Percentiles rank a stretch among this genome's conserved stretches.
These are phyloP conservation scores for Ustulina deusta DNA, from an alignment of 2,329 filamentous ascomycete genomes.

Conservation along the genomic window DNA sequence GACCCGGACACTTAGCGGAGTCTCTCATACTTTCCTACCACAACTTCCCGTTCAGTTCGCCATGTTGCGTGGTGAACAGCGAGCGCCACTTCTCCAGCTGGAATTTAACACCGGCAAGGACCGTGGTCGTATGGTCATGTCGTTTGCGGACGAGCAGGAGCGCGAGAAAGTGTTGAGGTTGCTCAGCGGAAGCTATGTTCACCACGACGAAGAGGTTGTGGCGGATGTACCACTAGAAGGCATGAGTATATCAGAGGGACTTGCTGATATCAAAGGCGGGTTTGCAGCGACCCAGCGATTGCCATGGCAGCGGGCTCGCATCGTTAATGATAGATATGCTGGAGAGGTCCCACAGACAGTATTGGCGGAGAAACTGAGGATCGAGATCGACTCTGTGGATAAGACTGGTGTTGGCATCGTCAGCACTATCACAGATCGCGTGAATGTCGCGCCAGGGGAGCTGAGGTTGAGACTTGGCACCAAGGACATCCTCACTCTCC, in stretches of 20 bases:
- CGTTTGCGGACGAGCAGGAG: conserved; percentile 80
- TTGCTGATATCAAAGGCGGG: conserved; percentile 61
- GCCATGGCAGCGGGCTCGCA: conserved; percentile 74
- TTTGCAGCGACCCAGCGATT: conserved; percentile 63
- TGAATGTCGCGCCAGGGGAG: conserved; percentile 84
- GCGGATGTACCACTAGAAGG: conserved; percentile 75
- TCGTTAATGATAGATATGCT: conserved; percentile 78
- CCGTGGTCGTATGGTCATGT: conserved; percentile 79
- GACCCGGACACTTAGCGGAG: conserved; percentile 80
- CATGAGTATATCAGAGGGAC: conserved; percentile 70
- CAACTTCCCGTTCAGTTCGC: conserved; percentile 80
- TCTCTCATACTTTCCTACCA: conserved; percentile 76
- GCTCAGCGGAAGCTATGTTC: conserved; percentile 77
- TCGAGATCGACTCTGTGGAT: conserved; percentile 80
- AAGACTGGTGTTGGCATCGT: conserved; percentile 50
- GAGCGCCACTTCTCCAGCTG: conserved; percentile 76
- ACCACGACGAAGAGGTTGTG: conserved; percentile 75
- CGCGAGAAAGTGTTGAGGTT: conserved; percentile 78
- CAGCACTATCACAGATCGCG: conserved; percentile 83
- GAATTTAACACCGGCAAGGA: conserved; percentile 74
- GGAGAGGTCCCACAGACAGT: conserved; percentile 75
- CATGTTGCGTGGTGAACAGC: conserved; percentile 78
- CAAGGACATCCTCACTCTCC: conserved; percentile 70
- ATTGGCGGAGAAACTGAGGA: conserved; percentile 79
- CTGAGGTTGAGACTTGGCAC: conserved; percentile 75